A percentile compares a stretch with the other conserved stretches of the same genome.
phyloP scores from a whole-genome alignment of 768 basidiomycete genomes.

The Lyophyllum atratum region DNA sequence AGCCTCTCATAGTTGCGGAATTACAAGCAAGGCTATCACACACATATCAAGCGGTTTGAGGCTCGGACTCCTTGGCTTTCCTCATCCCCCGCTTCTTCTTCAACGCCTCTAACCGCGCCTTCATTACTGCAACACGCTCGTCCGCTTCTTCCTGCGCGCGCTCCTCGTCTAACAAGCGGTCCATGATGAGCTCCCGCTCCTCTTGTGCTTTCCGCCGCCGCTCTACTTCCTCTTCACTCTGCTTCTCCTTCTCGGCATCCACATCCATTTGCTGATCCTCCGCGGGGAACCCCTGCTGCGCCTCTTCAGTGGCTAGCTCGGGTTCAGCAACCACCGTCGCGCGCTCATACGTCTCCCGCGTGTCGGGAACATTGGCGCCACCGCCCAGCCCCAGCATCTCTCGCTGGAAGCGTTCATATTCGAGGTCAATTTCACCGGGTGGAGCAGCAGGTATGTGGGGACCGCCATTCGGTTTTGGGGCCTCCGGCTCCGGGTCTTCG shows the following conservation, averaged over 20 bases:
- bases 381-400: conserved; percentile 48
- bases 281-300: conserved; percentile 50
- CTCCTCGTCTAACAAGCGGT: conserved; percentile 82
- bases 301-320: conserved; percentile 45
- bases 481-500: conserved; percentile 36
- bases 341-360: conserved; percentile 56
- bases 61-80: conserved; percentile 5
- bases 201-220: conserved; percentile 62
- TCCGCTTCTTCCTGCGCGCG: conserved; percentile 88
- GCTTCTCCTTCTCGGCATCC: conserved; percentile 31
- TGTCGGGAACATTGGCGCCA: conserved; percentile 35
- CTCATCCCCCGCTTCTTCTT: conserved; percentile 35
- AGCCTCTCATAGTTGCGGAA: background rate
- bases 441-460: conserved; percentile 19
- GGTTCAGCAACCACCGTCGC: conserved; percentile 78
- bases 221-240: conserved; percentile 41
- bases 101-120: conserved; percentile 63
- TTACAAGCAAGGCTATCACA: background rate
- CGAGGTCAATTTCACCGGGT: conserved; percentile 54
- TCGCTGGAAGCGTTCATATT: conserved; percentile 75
- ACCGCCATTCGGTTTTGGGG: conserved; percentile 7
- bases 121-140: conserved; percentile 67
- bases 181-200: conserved; percentile 84
- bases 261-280: conserved; percentile 25
- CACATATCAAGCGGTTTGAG: background rate